Conservation (phyloP, 345 rosid genomes). For the Bruguiera gymnorhiza region DNA sequence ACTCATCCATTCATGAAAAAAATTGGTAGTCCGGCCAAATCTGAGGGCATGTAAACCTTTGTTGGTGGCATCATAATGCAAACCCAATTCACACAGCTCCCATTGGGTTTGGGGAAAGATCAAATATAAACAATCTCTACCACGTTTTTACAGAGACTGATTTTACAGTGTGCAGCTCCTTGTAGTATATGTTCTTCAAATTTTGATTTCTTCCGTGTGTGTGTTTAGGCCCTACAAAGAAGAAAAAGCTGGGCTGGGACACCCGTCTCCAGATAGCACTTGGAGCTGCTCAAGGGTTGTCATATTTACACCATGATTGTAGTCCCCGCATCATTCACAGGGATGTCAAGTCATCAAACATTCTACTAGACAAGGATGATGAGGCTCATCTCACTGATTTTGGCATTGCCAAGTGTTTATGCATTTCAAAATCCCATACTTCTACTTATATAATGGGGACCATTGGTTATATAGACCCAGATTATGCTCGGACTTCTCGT, state of each 20-base stretch:
- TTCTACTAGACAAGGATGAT: conserved; percentile 76
- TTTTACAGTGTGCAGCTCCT: background rate
- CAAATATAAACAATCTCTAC: background rate
- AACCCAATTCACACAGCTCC: no score
- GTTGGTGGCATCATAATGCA: no score
- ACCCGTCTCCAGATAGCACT: conserved; percentile 76
- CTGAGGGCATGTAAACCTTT: no score
- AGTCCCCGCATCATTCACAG: conserved; percentile 92
- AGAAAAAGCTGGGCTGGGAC: conserved; percentile 82
- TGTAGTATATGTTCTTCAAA: background rate
- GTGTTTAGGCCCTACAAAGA: conserved; percentile 61
- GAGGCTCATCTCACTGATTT: conserved; percentile 97
- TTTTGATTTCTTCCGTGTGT: background rate
- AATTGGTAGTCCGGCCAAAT: no score
- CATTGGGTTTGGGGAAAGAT: no score
- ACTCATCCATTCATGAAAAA: no score
- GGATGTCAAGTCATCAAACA: conserved; percentile 89
- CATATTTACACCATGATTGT: conserved; percentile 95
- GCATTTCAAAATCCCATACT: conserved; percentile 73
- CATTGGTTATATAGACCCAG: conserved; percentile 95
- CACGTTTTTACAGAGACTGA: background rate
- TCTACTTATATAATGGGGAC: conserved; percentile 92
- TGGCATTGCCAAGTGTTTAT: conserved; percentile 87
- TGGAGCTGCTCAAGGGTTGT: conserved; percentile 90
- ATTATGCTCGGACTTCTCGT: conserved; percentile 91